These are phyloP conservation scores for cucumber (Cucumis sativus) DNA, from an alignment of 306 rosid genomes.

Conservation along the genomic window Cucumber_9930_V3 NC_026658.2:24157001-24157500, in stretches of 20 bases:
- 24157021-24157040: too few relatives aligned
- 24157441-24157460: not conserved
- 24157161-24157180: constrained; percentile 49
- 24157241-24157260: constrained; percentile 35
- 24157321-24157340: not conserved
- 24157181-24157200: constrained; percentile 92
- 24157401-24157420: not conserved
- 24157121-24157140: constrained; percentile 35
- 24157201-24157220: constrained; percentile 82
- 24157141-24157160: constrained; percentile 91
- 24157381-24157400: not conserved
- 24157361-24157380: not conserved
- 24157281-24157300: not conserved
- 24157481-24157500: not conserved
- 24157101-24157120: constrained; percentile 6
- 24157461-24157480: not conserved
- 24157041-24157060: too few relatives aligned
- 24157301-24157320: not conserved
- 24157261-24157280: not conserved
- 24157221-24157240: constrained; percentile 95
- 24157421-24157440: not conserved
- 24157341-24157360: not conserved
- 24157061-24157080: too few relatives aligned
- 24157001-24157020: too few relatives aligned
- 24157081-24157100: not conserved